Conservation (phyloP, 495 filamentous ascomycete genomes). For the Letharia columbiana region DNA sequence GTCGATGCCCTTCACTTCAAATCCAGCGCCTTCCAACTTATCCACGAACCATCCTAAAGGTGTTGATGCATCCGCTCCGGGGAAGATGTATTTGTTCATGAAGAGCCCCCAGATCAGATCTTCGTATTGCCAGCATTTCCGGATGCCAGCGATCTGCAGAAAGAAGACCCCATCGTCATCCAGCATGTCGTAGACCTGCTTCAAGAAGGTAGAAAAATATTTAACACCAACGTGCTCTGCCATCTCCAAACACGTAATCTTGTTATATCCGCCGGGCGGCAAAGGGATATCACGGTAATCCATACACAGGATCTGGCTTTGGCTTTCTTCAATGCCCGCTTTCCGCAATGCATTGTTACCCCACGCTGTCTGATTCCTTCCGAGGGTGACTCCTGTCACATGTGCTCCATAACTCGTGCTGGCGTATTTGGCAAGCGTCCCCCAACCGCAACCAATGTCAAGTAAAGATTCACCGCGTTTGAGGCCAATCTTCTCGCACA, state of each 20-base stretch:
- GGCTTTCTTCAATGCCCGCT: constrained; percentile 49
- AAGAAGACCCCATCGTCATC: constrained; percentile 66
- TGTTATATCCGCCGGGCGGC: constrained; percentile 53
- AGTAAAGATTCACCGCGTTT: constrained; percentile 54
- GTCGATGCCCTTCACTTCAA: constrained; percentile 56
- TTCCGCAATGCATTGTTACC: constrained; percentile 57
- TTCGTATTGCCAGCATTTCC: constrained; percentile 66
- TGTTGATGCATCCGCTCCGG: constrained; percentile 59
- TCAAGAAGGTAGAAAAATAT: constrained; percentile 51
- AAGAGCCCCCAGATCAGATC: constrained; percentile 67
- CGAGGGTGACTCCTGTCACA: constrained; percentile 59
- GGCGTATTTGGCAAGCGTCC: constrained; percentile 59
- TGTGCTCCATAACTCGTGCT: constrained; percentile 54
- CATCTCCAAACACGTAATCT: constrained; percentile 71
- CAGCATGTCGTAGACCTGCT: constrained; percentile 60
- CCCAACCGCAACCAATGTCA: constrained; percentile 66
- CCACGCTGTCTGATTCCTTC: constrained; percentile 65
- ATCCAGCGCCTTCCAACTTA: constrained; percentile 57
- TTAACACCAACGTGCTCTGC: constrained; percentile 67
- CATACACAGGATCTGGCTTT: constrained; percentile 57
- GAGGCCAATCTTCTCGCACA: constrained; percentile 64
- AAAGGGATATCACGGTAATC: constrained; percentile 62
- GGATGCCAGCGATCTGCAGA: constrained; percentile 60
- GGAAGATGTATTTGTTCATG: constrained; percentile 74
- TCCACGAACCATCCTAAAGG: constrained; percentile 58